Percentiles rank a stretch among this genome's conserved stretches.
These are phyloP conservation scores for Scutellaria baicalensis DNA, from an alignment of 257 asterid genomes.

Conservation along the genomic window DNA sequence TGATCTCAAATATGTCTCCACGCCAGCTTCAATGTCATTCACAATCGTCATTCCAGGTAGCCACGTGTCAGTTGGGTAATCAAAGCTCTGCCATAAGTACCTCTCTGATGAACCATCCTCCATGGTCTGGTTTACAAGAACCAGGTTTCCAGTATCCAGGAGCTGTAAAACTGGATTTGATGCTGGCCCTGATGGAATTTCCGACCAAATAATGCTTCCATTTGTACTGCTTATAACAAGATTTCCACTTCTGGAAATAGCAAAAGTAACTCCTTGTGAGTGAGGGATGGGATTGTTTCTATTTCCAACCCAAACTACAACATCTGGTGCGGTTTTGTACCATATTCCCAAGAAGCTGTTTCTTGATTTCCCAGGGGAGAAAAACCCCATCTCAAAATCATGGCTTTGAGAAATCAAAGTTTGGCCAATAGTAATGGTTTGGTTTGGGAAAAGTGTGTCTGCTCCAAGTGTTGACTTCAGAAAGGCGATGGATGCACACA, in stretches of 20 bases:
- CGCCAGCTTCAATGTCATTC: background rate
- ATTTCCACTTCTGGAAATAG: background rate
- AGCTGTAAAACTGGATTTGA: background rate
- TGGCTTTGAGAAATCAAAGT: slow-evolving; percentile 14
- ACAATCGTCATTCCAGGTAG: background rate
- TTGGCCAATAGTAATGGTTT: background rate
- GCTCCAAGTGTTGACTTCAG: background rate
- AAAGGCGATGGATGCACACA: background rate
- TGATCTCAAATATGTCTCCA: background rate
- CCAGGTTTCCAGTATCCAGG: slow-evolving; percentile 11
- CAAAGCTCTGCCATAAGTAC: background rate
- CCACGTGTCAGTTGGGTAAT: background rate
- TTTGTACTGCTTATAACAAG: background rate
- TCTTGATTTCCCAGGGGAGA: slow-evolving; percentile 11
- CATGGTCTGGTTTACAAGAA: background rate
- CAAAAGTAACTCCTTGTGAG: background rate
- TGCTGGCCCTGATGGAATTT: background rate
- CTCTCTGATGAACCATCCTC: background rate
- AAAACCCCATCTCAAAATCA: slow-evolving; percentile 23
- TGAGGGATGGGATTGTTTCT: background rate
- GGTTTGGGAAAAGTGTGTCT: slow-evolving; percentile 19
- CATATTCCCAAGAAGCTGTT: slow-evolving; percentile 18
- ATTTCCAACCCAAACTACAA: slow-evolving; percentile 5
- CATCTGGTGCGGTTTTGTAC: slow-evolving; percentile 17
- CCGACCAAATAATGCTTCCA: background rate